Base-by-base conservation (phyloP, 129 eudicot species). In the Kitagawia praeruptora region DNA sequence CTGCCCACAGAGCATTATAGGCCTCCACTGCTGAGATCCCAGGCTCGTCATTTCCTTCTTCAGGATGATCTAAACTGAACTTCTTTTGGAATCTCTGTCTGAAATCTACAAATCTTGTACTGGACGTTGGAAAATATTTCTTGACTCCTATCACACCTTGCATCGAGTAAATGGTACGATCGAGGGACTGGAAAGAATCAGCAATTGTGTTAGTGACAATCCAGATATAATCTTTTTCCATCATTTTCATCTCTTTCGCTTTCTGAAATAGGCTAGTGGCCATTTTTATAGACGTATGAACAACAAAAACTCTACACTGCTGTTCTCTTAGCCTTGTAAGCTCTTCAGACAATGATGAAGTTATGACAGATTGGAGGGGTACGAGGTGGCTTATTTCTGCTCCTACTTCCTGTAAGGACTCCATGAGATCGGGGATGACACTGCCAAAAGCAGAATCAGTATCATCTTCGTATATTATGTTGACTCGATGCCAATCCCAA, bases 1-100 rank as follows among this genome's bases (percentile, higher is more conserved):
- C 73, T 34, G 83, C 80, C 48, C 81, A 81, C 38, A 87, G 41
- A 70, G 82, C 83, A 82, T 89, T 81, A 51, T 86, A 89, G 34
- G 87, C 83, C 38, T 82, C 83, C 76, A 89, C 42, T 48, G 88
- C 93, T 4, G 80, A 56, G 76, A 83, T 87, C 76, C 85, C 91
- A 6, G 87, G 83, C 70, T 87, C 87, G 4, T 58, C 45, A 49
- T 61, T 83, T 54, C 80, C 85, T 80, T 89, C 93, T 41, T 83
- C 77, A 0, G 86, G 75, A 61, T 78, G 64, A 21, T 41, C 58
- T 9, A 14, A 0, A 7, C 70, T 49, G 49, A 77, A 38, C 48
- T 49, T 49, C 13, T 76, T 38, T 8, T 49, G 51, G 41, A 77
- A 77, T 42, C 9, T 12, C 1, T 39, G 23, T 48, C 14, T 77